Conservation (phyloP, 2,329 filamentous ascomycete species). For the Penicillium olsonii region DNA sequence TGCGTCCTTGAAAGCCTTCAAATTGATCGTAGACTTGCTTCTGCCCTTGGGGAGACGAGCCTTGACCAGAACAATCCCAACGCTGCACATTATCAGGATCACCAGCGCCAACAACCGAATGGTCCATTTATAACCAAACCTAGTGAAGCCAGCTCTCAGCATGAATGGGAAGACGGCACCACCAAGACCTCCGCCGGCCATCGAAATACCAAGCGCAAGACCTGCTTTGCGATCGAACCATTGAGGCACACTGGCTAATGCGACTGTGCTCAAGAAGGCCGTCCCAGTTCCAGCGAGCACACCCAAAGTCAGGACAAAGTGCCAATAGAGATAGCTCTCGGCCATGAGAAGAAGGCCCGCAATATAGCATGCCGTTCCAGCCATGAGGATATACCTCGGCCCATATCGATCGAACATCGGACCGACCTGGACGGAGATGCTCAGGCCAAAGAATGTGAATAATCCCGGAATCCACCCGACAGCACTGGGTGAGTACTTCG, state of each 20-base stretch:
- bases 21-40: conserved; percentile 41
- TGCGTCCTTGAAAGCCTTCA: conserved; percentile 46
- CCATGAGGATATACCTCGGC: conserved; percentile 43
- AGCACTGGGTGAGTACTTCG: conserved; percentile 44
- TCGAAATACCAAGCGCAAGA: conserved; percentile 43
- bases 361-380: conserved; percentile 42
- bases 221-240: conserved; percentile 45
- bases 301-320: conserved; percentile 48
- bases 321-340: conserved; percentile 52
- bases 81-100: conserved; percentile 33
- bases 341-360: conserved; percentile 49
- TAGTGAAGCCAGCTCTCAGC: conserved; percentile 34
- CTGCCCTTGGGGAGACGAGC: conserved; percentile 38
- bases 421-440: conserved; percentile 51
- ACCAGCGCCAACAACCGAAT: conserved; percentile 42
- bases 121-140: conserved; percentile 42
- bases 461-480: conserved; percentile 55
- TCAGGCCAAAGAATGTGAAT: conserved; percentile 49
- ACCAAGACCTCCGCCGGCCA: conserved; percentile 42
- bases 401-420: conserved; percentile 55
- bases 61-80: conserved; percentile 38
- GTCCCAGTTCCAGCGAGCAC: conserved; percentile 39
- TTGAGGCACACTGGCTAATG: conserved; percentile 42
- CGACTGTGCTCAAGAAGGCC: conserved; percentile 41
- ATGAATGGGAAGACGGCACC: conserved; percentile 43